Percentiles rank a stretch among this genome's conserved stretches.
These are phyloP conservation scores for Oryza punctata DNA, from an alignment of 176 grass and related monocot species.

Conservation along the genomic window DNA sequence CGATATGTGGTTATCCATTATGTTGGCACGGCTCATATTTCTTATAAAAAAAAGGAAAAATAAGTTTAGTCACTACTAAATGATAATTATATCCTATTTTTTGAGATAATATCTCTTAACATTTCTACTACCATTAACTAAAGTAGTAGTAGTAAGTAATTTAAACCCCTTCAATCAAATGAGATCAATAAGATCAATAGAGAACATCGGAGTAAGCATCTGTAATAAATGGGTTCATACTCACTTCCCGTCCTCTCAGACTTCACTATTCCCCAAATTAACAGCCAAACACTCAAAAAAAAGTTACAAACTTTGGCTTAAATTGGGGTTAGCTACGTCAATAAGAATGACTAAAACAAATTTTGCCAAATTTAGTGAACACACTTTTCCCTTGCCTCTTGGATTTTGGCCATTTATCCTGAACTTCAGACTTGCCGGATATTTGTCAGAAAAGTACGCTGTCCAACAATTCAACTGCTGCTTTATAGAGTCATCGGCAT, in stretches of 20 bases:
- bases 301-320: too few species aligned
- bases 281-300: background rate
- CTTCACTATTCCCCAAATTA: background rate
- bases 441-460: background rate
- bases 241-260: background rate
- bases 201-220: too few species aligned
- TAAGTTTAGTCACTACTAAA: too few species aligned
- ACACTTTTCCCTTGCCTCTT: background rate
- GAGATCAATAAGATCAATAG: too few species aligned
- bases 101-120: too few species aligned
- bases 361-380: background rate
- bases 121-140: too few species aligned
- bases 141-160: too few species aligned
- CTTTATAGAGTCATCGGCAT: background rate
- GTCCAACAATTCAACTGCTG: background rate
- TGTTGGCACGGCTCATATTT: too few species aligned
- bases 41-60: too few species aligned
- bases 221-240: background rate
- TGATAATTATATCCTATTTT: too few species aligned
- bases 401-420: background rate
- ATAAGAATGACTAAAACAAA: background rate
- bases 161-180: too few species aligned
- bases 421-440: background rate
- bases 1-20: too few species aligned
- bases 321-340: background rate